Evolutionary conservation across 805 yeast genomes (phyloP), one percentile per base, ranked within the genome.

Genomic region (Metschnikowia hibisci): DNA sequence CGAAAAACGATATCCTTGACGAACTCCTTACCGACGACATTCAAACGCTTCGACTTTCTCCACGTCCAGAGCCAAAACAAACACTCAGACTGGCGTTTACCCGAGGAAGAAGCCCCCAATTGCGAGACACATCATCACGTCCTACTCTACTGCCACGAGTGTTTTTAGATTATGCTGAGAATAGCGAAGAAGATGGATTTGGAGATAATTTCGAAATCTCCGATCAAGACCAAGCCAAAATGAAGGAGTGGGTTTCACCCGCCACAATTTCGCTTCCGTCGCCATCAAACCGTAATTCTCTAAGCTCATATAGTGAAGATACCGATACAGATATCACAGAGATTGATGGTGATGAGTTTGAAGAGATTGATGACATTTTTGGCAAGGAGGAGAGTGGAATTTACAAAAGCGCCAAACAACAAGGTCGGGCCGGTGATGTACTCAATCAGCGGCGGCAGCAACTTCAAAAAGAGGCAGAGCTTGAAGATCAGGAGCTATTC

Each of bases 291-390:
- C 43, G 63, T 7, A 57, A 55, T 30, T 54, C 67, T 1, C 47
- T 67, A 32, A 58, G 67, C 44, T 70, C 66, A 22, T 66, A 66
- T 45, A 65, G 73, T 42, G 74, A 69, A 42, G 65, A 56, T n/a
- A 53, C 57, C 4, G 71, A 65, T 26, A 69, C 74, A 0, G 73
- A 67, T 39, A 58, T 61, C 29, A 68, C 74, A 2, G 65, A 66
- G 28, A 53, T 68, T 47, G 58, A 65, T 40, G 73, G 66, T 22
- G 69, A 65, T 2, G 73, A 64, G 25, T 58, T 61, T 43, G 70
- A 64, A 39, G 69, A 64, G 18, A 42, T 66, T 34, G 74, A 69
- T 44, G 59, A 65, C 40, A 60, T 67, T 10, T 66, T 66, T 49
- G 71, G 70, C 12, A 55, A 57, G 37, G 68, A 65, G 38, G 71